Conservation (phyloP, 1,139 yeast species). For the Blastobotrys capitulatus region DNA sequence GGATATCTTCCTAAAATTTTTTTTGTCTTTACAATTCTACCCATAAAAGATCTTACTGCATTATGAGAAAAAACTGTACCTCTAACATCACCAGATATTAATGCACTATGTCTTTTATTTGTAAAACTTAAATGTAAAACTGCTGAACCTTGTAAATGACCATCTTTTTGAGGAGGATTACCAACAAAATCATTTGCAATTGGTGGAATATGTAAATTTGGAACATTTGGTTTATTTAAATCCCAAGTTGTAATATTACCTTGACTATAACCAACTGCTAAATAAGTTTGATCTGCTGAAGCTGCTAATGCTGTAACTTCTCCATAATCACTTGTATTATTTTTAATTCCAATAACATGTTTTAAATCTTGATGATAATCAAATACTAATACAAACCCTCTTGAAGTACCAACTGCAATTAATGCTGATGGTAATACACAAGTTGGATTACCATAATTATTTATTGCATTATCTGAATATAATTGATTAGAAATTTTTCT, state of each 20-base stretch:
- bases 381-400: conserved; percentile 55
- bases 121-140: conserved; percentile 50
- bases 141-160: conserved; percentile 47
- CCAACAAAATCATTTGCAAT: conserved; percentile 23
- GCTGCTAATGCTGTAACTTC: conserved; percentile 43
- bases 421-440: conserved; percentile 45
- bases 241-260: conserved; percentile 49
- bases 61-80: conserved; percentile 60
- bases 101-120: conserved; percentile 50
- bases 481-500: conserved; percentile 38
- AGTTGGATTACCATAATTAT: conserved; percentile 47
- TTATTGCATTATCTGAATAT: conserved; percentile 35
- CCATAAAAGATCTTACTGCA: conserved; percentile 50
- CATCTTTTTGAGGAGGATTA: conserved; percentile 35
- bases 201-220: conserved; percentile 35
- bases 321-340: conserved; percentile 31
- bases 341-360: conserved; percentile 35
- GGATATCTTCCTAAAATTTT: conserved; percentile 50
- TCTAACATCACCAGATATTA: conserved; percentile 53
- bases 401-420: conserved; percentile 58
- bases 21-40: conserved; percentile 45
- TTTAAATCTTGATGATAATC: conserved; percentile 55
- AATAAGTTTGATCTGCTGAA: conserved; percentile 47
- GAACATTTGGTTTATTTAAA: conserved; percentile 31
- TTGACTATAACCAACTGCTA: conserved; percentile 43